phyloP scores from a whole-genome alignment of 192 early-diverging fungal species.

The Backusella tuberculispora region DNA sequence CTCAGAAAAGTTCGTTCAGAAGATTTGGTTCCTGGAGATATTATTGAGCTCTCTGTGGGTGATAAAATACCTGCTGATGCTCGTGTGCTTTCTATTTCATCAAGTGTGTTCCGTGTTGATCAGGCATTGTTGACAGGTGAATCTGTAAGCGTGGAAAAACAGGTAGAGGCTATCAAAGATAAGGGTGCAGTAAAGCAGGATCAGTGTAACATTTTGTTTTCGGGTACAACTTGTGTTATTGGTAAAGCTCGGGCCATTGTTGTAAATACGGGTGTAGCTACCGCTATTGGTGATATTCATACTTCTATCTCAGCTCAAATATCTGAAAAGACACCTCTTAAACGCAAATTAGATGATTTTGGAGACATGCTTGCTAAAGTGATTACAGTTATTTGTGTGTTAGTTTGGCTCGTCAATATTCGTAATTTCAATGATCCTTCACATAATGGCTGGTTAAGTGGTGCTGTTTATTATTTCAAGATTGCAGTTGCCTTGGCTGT shows the following conservation, averaged over 20 bases:
- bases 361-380: conserved; percentile 86
- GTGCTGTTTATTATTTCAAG: conserved; percentile 99
- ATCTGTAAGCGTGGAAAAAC: conserved; percentile 89
- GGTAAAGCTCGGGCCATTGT: conserved; percentile 92
- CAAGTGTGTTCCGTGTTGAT: conserved; percentile 90
- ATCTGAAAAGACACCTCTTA: conserved; percentile 94
- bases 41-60: conserved; percentile 89
- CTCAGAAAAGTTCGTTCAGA: conserved; percentile 68
- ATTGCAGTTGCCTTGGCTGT: conserved; percentile 98
- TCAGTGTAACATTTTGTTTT: conserved; percentile 96
- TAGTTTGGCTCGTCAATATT: conserved; percentile 98
- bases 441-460: conserved; percentile 91
- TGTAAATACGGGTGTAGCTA: conserved; percentile 81
- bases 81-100: conserved; percentile 78
- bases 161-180: conserved; percentile 62
- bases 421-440: conserved; percentile 92
- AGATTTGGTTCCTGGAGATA: conserved; percentile 96
- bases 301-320: conserved; percentile 81
- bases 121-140: conserved; percentile 97
- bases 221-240: conserved; percentile 92
- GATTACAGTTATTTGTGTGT: conserved; percentile 86
- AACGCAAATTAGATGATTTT: conserved; percentile 96
- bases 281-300: conserved; percentile 96
- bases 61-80: conserved; percentile 97
- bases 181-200: conserved; percentile 91